Evolutionary conservation across 352 stramenopile genomes (phyloP), one percentile per base, ranked within the genome.

Genomic region (Pseudoperonospora humuli): DNA sequence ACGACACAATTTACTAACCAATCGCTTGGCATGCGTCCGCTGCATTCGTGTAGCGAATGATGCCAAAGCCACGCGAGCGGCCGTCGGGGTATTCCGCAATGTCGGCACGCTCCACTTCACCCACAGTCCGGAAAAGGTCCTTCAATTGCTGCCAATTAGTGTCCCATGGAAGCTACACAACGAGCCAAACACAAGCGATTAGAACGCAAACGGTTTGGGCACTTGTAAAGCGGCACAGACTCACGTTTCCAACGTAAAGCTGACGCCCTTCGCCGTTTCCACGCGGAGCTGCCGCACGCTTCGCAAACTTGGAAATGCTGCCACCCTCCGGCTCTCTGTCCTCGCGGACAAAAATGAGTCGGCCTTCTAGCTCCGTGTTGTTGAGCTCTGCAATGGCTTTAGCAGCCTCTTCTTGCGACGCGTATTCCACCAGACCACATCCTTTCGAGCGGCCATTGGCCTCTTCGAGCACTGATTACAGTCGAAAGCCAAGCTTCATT

Each of bases 321-420:
- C 72, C 75, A 14, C 61, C 64, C 6, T 90, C 73, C 0, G 70
- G 62, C 35, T 89, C 79, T 18, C 76, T 74, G 47, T 92, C 86
- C 58, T 96, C 84, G 3, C 82, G 84, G 14, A 96, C 83, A 32
- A 91, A 89, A 32, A 96, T 87, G 37, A 70, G 57, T 28, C 95
- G 83, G 4, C 93, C 93, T 43, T 92, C 88, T 2, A 98, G 65
- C 42, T 97, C 84, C 0, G 87, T 88, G 66, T 98, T 87, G 41
- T 88, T 95, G 4, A 98, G 69, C 45, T 71, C 83, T 5, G 62
- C 53, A 53, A 98, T 97, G 4, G 93, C 92, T 24, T 65, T 56
- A 3, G 74, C 54, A 5, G 95, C 94, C 24, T 91, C 87, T 17
- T 96, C 65, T 10, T 57, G 47, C 0, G 69, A 69, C 11, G 50